Base-by-base conservation (phyloP, 768 basidiomycete genomes). In the Coprinellus micaceus region DNA sequence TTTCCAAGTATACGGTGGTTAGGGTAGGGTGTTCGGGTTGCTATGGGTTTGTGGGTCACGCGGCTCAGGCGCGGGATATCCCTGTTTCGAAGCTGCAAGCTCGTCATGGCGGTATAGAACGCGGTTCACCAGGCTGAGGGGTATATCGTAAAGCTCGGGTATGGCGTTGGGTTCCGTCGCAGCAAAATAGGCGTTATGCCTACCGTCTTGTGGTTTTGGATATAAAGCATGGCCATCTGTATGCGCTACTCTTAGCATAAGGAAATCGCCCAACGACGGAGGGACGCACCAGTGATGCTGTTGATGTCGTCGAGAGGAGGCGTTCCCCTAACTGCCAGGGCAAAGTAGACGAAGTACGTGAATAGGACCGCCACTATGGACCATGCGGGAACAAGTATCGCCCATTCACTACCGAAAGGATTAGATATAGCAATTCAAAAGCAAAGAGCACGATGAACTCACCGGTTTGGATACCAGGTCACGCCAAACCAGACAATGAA, bases 391-490 rank as follows among this genome's bases (percentile, higher is more conserved):
- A 94, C 64, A 19, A 94, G 80, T 25, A 94, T 63, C 25, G 90
- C 81, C 92, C 93, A 94, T 76, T 94, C 91, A 19, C 92, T 94
- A 60, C 17, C n/a, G 48, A 15, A 46, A 19, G 44, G 26, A 21
- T 29, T 45, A 40, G 41, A 19, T 7, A 24, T 4, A 52, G 43
- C 25, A 33, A 19, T 15, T 33, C 44, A 40, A 30, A 25, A n/a
- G 30, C 17, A n/a, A 37, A 4, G 17, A 40, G 26, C 37, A 9
- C 53, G 19, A 19, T 44, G n/a, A n/a, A 61, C 79, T 60, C 54
- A 89, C 92, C 91, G 80, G 64, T 79, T 91, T n/a, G 93, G 93
- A 65, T 93, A 94, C 92, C 92, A 95, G 11, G 78, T 71, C 26
- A 94, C 76, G 9, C 92, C 93, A 10, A 82, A 66, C 72, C 77